Base-by-base conservation (phyloP, 306 rosid species). In the Pyrus pyrifolia region DNA sequence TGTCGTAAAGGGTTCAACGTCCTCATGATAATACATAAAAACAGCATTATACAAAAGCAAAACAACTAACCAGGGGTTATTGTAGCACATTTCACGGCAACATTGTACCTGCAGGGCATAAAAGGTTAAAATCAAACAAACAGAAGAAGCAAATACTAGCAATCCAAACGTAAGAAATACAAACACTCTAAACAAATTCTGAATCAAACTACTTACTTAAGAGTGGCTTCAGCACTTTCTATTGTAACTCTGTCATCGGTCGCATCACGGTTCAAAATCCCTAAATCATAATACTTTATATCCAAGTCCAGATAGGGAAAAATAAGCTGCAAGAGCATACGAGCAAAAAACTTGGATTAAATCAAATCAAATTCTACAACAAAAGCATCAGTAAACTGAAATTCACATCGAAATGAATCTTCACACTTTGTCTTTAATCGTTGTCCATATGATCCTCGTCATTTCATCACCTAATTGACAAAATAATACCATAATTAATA, bases 71-170 rank as follows among this genome's bases (percentile, higher is more conserved):
- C 99, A 69, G 99, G 99, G 23, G 99, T 95, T 76, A 90, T 90
- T 55, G 99, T 95, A 35, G 99, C 99, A 70, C 99, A 95, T 82
- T 95, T 95, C 68, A 95, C 97, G 14, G 97, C 98, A 74, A 95
- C 97, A 72, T 92, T 95, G 81, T 86, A 92, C 88, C 98, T 92
- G 88, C 73, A 83, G 68, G 67, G 78, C 62, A 76, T 29, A 76
- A 61, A 55, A 74, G 63, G 42, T 68, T 42, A 52, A 61, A 76
- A 74, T 40, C 69, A 85, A 61, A 71, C 14, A 14, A 25, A 49
- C 17, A 59, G 11, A 38, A 72, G n/a, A 25, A 21, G 60, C 29
- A 65, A 18, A 23, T 14, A 6, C 68, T 42, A 5, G 2, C 21
- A 31, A 49, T 69, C 33, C 19, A 29, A 22, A 19, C 2, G 4